Conservation (phyloP, 2,329 filamentous ascomycete species). For the Eutypa lata region DNA sequence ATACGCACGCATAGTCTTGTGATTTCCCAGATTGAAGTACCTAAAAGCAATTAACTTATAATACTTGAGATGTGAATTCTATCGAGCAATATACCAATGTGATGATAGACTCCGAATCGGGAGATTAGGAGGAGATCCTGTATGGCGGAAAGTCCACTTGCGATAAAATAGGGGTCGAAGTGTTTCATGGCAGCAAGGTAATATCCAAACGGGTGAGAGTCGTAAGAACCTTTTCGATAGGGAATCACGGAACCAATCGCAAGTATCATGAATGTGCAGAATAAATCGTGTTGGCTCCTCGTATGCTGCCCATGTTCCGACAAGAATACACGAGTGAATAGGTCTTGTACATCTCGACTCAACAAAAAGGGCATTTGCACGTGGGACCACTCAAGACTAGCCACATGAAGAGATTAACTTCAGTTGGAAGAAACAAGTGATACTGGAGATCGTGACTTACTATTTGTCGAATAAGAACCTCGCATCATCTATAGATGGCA, state of each 20-base stretch:
- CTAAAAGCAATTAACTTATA: too few species aligned
- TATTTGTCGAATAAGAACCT: neutral
- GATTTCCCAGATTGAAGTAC: constrained; percentile 2
- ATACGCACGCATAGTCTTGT: neutral
- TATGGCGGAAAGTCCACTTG: neutral
- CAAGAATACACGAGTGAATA: neutral
- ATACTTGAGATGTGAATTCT: neutral
- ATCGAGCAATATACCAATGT: neutral
- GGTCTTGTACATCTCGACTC: neutral
- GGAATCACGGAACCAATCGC: neutral
- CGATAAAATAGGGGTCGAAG: neutral
- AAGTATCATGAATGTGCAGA: neutral
- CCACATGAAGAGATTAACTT: neutral
- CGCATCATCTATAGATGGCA: neutral
- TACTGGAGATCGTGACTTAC: neutral
- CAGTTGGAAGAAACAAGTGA: neutral
- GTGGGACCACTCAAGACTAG: neutral
- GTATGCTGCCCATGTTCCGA: neutral
- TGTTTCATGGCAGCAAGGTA: constrained; percentile 1
- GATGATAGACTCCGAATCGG: constrained; percentile 1
- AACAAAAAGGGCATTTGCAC: neutral
- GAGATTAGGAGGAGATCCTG: neutral
- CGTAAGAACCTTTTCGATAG: neutral
- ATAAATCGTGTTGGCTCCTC: neutral
- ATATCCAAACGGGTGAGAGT: neutral